phyloP scores from a whole-genome alignment of 805 yeast genomes.

The Lipomyces kockii region DNA sequence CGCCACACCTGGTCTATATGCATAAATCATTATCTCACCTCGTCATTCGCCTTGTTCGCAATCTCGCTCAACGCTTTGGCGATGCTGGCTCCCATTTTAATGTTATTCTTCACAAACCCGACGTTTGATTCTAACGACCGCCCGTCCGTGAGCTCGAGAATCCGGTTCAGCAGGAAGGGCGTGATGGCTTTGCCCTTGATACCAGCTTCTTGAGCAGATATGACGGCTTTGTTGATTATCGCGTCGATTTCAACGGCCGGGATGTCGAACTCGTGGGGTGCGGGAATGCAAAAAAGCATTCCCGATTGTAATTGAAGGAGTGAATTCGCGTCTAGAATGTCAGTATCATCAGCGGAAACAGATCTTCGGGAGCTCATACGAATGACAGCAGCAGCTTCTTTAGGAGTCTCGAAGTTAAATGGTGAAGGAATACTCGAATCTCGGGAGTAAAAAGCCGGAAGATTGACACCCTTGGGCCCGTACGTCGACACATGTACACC shows the following conservation, averaged over 20 bases:
- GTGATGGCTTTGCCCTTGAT: conserved; percentile 76
- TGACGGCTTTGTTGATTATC: conserved; percentile 63
- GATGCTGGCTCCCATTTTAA: conserved; percentile 66
- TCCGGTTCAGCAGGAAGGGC: conserved; percentile 70
- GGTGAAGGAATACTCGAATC: conserved; percentile 78
- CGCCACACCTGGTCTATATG: background rate
- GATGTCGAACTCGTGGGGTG: conserved; percentile 68
- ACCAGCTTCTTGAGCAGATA: conserved; percentile 57
- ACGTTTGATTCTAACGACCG: conserved; percentile 70
- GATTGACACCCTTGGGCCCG: conserved; percentile 55
- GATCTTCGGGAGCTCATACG: conserved; percentile 42
- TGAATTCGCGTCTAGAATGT: conserved; percentile 46
- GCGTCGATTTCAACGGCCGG: conserved; percentile 55
- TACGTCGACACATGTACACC: conserved; percentile 83
- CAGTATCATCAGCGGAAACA: background rate
- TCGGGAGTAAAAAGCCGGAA: conserved; percentile 83
- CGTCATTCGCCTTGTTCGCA: conserved; percentile 45
- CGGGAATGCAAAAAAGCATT: conserved; percentile 78
- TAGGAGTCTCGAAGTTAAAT: conserved; percentile 57
- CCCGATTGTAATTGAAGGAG: conserved; percentile 66
- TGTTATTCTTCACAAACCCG: conserved; percentile 78
- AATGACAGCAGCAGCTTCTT: conserved; percentile 67
- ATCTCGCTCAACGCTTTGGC: conserved; percentile 56
- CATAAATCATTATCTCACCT: conserved; percentile 38
- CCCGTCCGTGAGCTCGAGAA: conserved; percentile 73